These are phyloP conservation scores for Apiospora hydei DNA, from an alignment of 2,329 filamentous ascomycete genomes.

Conservation along the genomic window DNA sequence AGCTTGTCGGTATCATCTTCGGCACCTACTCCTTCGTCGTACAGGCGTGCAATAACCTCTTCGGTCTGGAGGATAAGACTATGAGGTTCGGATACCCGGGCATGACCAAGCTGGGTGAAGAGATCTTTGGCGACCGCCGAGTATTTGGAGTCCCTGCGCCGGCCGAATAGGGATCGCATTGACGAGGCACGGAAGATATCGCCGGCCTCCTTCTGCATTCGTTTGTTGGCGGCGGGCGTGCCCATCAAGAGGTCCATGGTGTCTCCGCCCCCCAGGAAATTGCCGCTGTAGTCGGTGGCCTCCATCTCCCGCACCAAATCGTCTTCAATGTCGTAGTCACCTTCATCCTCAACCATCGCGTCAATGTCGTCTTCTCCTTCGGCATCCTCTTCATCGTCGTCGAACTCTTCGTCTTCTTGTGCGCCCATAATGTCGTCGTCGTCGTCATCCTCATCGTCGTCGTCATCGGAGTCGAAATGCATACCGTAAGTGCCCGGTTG, in stretches of 20 bases:
- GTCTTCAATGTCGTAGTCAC: slow-evolving; percentile 47
- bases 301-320: slow-evolving; percentile 42
- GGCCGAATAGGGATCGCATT: slow-evolving; percentile 49
- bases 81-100: slow-evolving; percentile 72
- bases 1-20: slow-evolving; percentile 64
- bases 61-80: slow-evolving; percentile 80
- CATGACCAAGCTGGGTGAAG: slow-evolving; percentile 63
- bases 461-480: slow-evolving; percentile 45
- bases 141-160: slow-evolving; percentile 67
- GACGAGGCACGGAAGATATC: slow-evolving; percentile 62
- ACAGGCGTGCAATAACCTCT: slow-evolving; percentile 69
- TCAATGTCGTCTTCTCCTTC: slow-evolving; percentile 49
- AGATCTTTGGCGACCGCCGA: slow-evolving; percentile 76
- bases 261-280: slow-evolving; percentile 44
- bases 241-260: slow-evolving; percentile 60
- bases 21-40: slow-evolving; percentile 65
- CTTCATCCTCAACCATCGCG: slow-evolving; percentile 46
- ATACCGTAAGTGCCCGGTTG: slow-evolving; percentile 35
- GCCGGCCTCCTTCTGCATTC: slow-evolving; percentile 62
- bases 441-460: slow-evolving; percentile 45
- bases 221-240: slow-evolving; percentile 61
- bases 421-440: slow-evolving; percentile 47
- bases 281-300: slow-evolving; percentile 37
- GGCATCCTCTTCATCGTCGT: slow-evolving; percentile 45
- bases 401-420: slow-evolving; percentile 38